Conservation (phyloP, 1,284 basidiomycete species). For the Puccinia coronata region DNA sequence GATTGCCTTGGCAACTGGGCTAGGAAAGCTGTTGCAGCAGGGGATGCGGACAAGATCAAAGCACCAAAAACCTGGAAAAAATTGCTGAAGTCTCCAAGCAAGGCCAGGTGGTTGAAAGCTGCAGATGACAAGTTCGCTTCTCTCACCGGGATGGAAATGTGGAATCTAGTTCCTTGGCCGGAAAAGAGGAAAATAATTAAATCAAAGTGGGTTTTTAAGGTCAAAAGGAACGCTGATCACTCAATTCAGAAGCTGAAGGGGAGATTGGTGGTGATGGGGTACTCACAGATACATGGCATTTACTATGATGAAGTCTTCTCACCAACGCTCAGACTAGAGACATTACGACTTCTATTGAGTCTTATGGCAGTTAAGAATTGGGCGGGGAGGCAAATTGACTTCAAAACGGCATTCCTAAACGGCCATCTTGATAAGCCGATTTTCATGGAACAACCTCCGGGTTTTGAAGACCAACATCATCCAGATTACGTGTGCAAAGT, state of each 20-base stretch:
- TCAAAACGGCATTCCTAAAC: no score
- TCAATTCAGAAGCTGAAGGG: slow-evolving; percentile 8
- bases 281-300: no score
- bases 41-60: neutral
- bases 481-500: no score
- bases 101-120: slow-evolving; percentile 19
- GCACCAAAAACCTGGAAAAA: slow-evolving; percentile 16
- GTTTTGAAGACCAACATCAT: no score
- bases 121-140: neutral
- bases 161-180: neutral
- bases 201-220: slow-evolving; percentile 27
- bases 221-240: neutral
- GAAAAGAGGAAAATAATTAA: neutral
- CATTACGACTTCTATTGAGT: neutral
- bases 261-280: neutral
- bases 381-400: no score
- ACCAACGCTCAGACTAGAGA: no score
- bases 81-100: neutral
- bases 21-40: no score
- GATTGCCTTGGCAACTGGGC: no score
- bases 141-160: neutral
- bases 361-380: neutral
- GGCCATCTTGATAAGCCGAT: neutral
- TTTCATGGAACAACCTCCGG: neutral
- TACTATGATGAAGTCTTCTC: slow-evolving; percentile 9